A percentile compares a stretch with the other conserved stretches of the same genome.
phyloP scores from a whole-genome alignment of 2,329 filamentous ascomycete genomes.

The Macrophomina phaseolina region DNA sequence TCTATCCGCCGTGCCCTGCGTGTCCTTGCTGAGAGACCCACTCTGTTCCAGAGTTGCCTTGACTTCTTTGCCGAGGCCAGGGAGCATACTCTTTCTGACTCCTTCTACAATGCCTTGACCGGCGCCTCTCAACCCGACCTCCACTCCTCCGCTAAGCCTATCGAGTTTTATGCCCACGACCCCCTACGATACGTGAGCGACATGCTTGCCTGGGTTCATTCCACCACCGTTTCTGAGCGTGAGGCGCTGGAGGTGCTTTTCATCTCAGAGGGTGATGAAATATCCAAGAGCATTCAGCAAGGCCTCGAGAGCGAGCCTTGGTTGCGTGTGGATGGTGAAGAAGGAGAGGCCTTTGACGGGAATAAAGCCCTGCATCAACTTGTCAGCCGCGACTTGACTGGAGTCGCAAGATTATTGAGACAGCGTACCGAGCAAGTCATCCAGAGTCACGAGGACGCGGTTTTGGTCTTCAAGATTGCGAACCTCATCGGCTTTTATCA shows the following conservation, averaged over 20 bases:
- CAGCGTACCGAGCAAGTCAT: slow-evolving; percentile 91
- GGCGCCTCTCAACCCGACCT: slow-evolving; percentile 68
- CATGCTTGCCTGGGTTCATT: slow-evolving; percentile 97
- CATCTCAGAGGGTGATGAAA: slow-evolving; percentile 86
- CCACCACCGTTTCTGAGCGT: slow-evolving; percentile 88
- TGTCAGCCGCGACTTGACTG: slow-evolving; percentile 82
- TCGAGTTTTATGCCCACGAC: slow-evolving; percentile 92
- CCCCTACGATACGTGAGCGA: slow-evolving; percentile 90
- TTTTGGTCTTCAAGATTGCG: slow-evolving; percentile 85
- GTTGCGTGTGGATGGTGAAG: slow-evolving; percentile 59
- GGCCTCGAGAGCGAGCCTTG: slow-evolving; percentile 85
- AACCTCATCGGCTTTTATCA: slow-evolving; percentile 91
- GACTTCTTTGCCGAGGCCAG: slow-evolving; percentile 92
- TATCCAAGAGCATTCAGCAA: slow-evolving; percentile 79
- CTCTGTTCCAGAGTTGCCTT: slow-evolving; percentile 89
- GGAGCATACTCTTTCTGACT: slow-evolving; percentile 83
- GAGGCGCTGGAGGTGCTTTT: slow-evolving; percentile 93
- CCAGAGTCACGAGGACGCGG: slow-evolving; percentile 88
- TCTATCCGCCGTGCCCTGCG: slow-evolving; percentile 83
- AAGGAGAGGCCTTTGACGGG: slow-evolving; percentile 72
- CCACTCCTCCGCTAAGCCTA: slow-evolving; percentile 72
- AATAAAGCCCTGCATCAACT: slow-evolving; percentile 81
- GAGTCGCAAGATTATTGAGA: slow-evolving; percentile 81
- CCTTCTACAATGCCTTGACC: slow-evolving; percentile 87
- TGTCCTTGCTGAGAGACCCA: slow-evolving; percentile 86